Base-by-base conservation (phyloP, 768 basidiomycete species). In the Lentinula guzmanii region DNA sequence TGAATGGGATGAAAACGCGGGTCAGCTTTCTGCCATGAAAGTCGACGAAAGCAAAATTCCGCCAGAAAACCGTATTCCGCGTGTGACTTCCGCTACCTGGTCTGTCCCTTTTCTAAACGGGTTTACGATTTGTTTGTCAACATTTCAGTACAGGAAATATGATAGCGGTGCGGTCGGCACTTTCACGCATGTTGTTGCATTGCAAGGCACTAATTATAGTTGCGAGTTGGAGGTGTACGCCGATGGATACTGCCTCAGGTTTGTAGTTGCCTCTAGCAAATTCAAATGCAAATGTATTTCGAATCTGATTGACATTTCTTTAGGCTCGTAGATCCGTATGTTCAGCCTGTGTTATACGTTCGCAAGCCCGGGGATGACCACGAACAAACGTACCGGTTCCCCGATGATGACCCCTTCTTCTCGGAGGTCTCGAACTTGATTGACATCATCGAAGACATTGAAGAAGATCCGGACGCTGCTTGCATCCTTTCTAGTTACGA, bases 191-290 rank as follows among this genome's bases (percentile, higher is more conserved):
- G 81, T 92, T 46, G 90, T 91, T 60, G 90, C 91, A 24, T 86
- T 99, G 43, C 96, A 99, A 71, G 96, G 95, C 55, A 85, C 79
- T 65, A 86, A 95, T 70, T 98, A 98, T 75, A 92, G 92, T 68
- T 97, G 94, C 71, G 95, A 96, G 77, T 79, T 98, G 45, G 95
- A 96, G 71, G 87, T 96, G 45, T 93, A 89, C 74, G 93, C 93
- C 46, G 96, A 98, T 71, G 96, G 96, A 7, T 97, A 93, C 76
- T 85, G 78, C 67, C 79, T 93, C 64, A 93, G 91, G 91, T 90
- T 65, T 61, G 80, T 70, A 24, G 56, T 35, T 18, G 41, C 60
- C 21, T n/a, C 59, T 34, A 61, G 62, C 33, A 21, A 42, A 28
- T 28, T 2, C 28, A 28, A 42, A 28, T 28, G 28, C 28, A 28